Evolutionary conservation across 345 rosid genomes (phyloP), one percentile per base, ranked within the genome.

Genomic region (Moricandia moricandioides): DNA sequence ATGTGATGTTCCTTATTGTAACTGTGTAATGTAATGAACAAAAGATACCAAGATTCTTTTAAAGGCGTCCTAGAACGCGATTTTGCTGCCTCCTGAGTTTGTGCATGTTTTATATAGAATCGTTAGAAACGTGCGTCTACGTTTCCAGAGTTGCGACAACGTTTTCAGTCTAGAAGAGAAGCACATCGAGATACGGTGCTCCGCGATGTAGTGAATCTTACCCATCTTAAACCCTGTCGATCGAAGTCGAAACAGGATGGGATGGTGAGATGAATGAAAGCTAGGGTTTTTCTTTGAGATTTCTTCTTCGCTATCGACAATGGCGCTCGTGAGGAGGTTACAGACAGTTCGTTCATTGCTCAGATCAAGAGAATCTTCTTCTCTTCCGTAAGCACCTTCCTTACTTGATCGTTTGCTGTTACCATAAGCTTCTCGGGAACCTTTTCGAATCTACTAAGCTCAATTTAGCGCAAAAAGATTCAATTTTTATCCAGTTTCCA

Each of bases 171-270:
- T 45, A 31, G 21, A 66, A 21, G 59, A 58, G 59, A 58, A 39
- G 8, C 17, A 51, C 75, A 69, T 17, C 0, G 47, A 58, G 59
- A 78, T 78, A 67, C 33, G 1, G 74, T 75, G 67, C 65, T 30
- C 80, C 14, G 81, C 72, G 74, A 16, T 0, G 26, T 21, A 67
- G 62, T 5, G 0, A 1, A 72, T 0, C 45, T 13, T 0, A 18
- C 73, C 59, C 63, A 4, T 62, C 82, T 81, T 76, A 85, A 87
- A 83, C 91, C 91, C 86, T 78, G 51, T 43, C 56, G 78, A 72
- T 30, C 73, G 39, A 63, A 77, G 78, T 60, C 16, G 62, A 52
- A 17, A 62, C 6, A 31, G 43, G 59, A 35, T 24, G 7, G 21
- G 5, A 12, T 12, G 29, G 29, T 8, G 45, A 67, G 65, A 29